Conservation (phyloP, 345 rosid genomes). For the Odontarrhena argentea region DNA sequence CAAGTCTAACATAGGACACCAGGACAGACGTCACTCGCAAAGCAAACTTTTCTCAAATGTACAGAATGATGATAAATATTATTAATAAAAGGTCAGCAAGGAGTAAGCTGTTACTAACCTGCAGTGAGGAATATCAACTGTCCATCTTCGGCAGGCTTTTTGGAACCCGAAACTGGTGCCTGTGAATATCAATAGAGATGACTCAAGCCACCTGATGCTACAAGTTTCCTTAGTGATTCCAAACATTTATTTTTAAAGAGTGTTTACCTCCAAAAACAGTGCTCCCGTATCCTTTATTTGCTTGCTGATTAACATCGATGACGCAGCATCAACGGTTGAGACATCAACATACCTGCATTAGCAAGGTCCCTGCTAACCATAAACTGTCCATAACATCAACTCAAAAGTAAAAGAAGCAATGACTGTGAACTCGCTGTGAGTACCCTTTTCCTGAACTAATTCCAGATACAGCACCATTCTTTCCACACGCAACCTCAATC, state of each 20-base stretch:
- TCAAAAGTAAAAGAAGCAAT: not conserved
- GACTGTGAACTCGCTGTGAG: not conserved
- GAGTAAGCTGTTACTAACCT: constrained; percentile 46
- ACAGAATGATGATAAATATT: not conserved
- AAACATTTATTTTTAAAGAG: not conserved
- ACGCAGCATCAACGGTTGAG: constrained; percentile 87
- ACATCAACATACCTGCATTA: constrained; percentile 77
- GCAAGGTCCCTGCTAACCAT: constrained; percentile 3
- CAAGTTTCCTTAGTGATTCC: not conserved
- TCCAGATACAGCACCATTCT: constrained; percentile 74
- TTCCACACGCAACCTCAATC: constrained; percentile 88
- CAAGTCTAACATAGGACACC: not conserved
- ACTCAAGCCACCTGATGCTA: not conserved
- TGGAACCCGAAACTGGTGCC: constrained; percentile 98
- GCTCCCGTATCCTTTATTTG: constrained; percentile 73
- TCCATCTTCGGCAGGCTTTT: constrained; percentile 94
- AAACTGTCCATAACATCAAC: not conserved
- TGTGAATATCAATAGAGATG: constrained; percentile 29
- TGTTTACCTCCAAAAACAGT: constrained; percentile 74
- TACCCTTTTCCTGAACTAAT: constrained; percentile 93
- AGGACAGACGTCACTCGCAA: not conserved
- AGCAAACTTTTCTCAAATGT: not conserved
- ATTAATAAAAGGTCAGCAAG: not conserved
- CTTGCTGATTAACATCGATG: constrained; percentile 64
- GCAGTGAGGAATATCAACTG: constrained; percentile 88